Conservation (phyloP, 176 grass and related monocot genomes). For the Juncus inflexus region DNA sequence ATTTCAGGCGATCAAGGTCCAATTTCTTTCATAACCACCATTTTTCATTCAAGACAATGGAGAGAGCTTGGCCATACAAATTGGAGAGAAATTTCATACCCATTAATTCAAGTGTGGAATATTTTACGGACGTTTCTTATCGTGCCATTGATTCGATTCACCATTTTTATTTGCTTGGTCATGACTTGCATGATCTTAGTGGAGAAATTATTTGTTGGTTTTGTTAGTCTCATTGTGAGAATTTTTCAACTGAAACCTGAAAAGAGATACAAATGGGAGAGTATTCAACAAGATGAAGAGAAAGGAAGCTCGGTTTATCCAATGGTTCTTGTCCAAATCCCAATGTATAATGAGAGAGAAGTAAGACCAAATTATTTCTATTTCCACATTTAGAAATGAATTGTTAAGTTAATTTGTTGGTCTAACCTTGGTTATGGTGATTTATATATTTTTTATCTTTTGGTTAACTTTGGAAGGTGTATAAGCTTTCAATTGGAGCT, state of each 20-base stretch:
- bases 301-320: constrained; percentile 30
- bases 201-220: constrained; percentile 59
- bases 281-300: constrained; percentile 33
- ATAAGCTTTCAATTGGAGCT: constrained; percentile 89
- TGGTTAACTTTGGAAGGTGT: constrained; percentile 48
- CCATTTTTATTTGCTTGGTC: constrained; percentile 35
- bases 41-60: constrained; percentile 29
- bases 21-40: not conserved
- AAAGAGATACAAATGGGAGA: constrained; percentile 51
- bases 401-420: constrained; percentile 1
- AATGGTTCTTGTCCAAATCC: constrained; percentile 94
- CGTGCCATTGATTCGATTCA: constrained; percentile 35
- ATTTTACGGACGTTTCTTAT: constrained; percentile 34
- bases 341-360: constrained; percentile 98
- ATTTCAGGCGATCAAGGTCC: constrained; percentile 12
- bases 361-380: constrained; percentile 24
- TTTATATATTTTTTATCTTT: constrained; percentile 1
- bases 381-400: not conserved
- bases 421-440: not conserved
- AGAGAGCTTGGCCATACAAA: constrained; percentile 30
- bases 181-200: constrained; percentile 66
- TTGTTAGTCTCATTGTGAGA: constrained; percentile 29
- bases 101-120: constrained; percentile 28
- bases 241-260: constrained; percentile 41
- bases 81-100: constrained; percentile 30